These are phyloP conservation scores for Berberis thunbergii DNA, from an alignment of 164 flowering plant genomes.

Conservation along the genomic window DNA sequence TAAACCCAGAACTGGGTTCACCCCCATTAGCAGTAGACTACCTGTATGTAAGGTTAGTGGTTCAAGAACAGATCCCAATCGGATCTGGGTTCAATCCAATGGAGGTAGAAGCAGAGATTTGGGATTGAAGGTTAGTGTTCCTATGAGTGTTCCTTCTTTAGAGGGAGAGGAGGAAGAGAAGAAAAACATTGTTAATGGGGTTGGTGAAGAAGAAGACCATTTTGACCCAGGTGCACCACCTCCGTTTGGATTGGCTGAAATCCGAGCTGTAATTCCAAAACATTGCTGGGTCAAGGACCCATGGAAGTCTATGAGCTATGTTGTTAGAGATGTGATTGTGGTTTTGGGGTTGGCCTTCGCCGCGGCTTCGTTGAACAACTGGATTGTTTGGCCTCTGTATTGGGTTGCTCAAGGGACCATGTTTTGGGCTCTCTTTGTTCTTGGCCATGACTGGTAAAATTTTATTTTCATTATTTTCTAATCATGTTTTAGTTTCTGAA, in stretches of 20 bases:
- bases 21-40: constrained; percentile 8
- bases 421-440: constrained; percentile 92
- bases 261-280: constrained; percentile 78
- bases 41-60: neutral
- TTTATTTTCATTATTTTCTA: neutral
- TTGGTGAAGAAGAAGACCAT: constrained; percentile 2
- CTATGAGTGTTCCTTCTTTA: constrained; percentile 10
- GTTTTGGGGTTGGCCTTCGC: constrained; percentile 39
- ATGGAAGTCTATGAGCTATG: constrained; percentile 69
- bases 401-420: constrained; percentile 89
- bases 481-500: too few species aligned
- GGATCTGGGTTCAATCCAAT: neutral
- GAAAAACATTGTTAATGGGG: constrained; percentile 10
- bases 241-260: constrained; percentile 65
- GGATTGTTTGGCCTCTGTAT: constrained; percentile 76
- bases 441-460: constrained; percentile 81
- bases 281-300: constrained; percentile 90
- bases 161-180: constrained; percentile 12
- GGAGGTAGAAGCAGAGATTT: constrained; percentile 13
- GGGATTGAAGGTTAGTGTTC: constrained; percentile 22
- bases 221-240: constrained; percentile 69
- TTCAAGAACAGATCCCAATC: constrained; percentile 16
- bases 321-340: constrained; percentile 47
- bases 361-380: constrained; percentile 41
- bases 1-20: constrained; percentile 15